Base-by-base conservation (phyloP, 2,329 filamentous ascomycete species). In the Ampelomyces quisqualis region DNA sequence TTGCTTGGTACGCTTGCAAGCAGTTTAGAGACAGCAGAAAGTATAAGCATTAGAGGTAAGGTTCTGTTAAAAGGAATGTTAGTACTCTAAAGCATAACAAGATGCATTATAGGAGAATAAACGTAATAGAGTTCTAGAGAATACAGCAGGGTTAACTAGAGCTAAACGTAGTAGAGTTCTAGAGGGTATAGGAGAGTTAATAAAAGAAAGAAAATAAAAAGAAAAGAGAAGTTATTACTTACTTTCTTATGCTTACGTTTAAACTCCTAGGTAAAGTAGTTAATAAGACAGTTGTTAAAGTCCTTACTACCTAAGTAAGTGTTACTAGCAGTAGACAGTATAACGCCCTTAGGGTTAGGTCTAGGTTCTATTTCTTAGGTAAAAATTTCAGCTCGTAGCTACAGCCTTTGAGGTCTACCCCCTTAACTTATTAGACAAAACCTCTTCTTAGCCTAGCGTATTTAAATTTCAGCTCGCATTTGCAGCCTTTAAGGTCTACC, bases 1-100 rank as follows among this genome's bases (percentile, higher is more conserved):
- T 68, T 93, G 89, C 89, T 98, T 98, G 70, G 93, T 91, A 78
- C 93, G 89, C 83, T 98, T 93, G 79, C 93, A 97, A 74, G 93
- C 93, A 58, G 91, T 97, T 68, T 91, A 89, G 61, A 98, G 90
- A 84, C 93, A 90, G 65, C 93, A 90, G 43, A 98, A 89, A 58
- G 93, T 91, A 77, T 93, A 90, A 43, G 89, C 85, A 74, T 97
- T 96, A 73, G 79, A 73, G 39, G 81, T 84, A 0, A 97, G 71
- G 52, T 95, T 88, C 13, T 62, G 81, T n/a, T n/a, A n/a, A n/a
- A 86, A 70, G 86, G 86, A 57, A 83, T 40, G 39, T 27, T 38
- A 42, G 9, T 35, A 17, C 9, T 11, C 18, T n/a, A 19, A n/a
- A 22, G 5, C 9, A 11, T 21, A 9, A 34, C 18, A 34, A 19